Conservation (phyloP, 2,329 filamentous ascomycete species). For the Tympanopsis confertula region DNA sequence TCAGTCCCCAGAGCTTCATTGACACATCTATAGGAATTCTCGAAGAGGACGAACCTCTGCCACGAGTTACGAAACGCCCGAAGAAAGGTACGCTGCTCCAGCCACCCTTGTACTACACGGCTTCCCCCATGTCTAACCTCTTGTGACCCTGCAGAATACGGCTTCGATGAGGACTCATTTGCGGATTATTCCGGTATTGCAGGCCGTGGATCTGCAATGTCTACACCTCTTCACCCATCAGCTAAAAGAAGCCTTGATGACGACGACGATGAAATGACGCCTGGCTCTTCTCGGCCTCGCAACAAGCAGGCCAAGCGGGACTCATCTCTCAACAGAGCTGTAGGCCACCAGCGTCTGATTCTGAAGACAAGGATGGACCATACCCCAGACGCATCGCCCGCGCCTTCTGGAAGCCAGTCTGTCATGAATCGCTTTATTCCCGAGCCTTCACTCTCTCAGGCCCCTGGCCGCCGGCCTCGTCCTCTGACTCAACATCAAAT, state of each 20-base stretch:
- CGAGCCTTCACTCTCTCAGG: conserved; percentile 15
- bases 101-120: too few relatives aligned
- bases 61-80: conserved; percentile 26
- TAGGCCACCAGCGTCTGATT: conserved; percentile 24
- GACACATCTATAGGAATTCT: conserved; percentile 31
- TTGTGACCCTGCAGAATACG: too few relatives aligned
- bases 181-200: too few relatives aligned
- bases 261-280: neutral
- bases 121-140: too few relatives aligned
- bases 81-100: too few relatives aligned
- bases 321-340: conserved; percentile 19
- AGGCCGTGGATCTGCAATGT: neutral
- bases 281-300: conserved; percentile 6
- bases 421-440: conserved; percentile 25
- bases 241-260: too few relatives aligned
- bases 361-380: conserved; percentile 29
- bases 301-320: conserved; percentile 24
- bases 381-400: conserved; percentile 26
- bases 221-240: neutral
- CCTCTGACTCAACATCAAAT: conserved; percentile 35
- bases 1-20: too few relatives aligned
- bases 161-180: too few relatives aligned
- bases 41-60: conserved; percentile 30
- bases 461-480: conserved; percentile 24
- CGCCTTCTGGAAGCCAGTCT: conserved; percentile 25